Evolutionary conservation across 768 basidiomycete species (phyloP).

Genomic region (Phylloporus rhodoxanthus): DNA sequence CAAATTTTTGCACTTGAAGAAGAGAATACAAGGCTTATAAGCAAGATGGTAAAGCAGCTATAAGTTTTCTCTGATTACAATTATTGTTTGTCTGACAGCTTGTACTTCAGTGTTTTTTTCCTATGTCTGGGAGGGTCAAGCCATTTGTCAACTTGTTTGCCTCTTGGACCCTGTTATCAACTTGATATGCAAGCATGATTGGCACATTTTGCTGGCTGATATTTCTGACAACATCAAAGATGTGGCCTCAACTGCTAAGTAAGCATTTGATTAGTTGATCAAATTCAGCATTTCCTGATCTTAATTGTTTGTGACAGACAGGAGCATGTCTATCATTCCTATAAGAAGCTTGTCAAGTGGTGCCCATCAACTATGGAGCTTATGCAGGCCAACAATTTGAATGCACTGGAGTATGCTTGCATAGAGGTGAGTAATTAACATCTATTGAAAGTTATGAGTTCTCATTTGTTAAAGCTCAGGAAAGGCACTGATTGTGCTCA

Average conservation of each 20-base stretch:
- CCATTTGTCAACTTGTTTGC: slow-evolving; percentile 7
- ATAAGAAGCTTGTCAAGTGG: slow-evolving; percentile 8
- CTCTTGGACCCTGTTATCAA: not conserved
- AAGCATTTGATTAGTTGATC: not conserved
- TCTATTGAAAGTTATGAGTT: too few species aligned
- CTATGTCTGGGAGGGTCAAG: slow-evolving; percentile 3
- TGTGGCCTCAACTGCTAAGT: not conserved
- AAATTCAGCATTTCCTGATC: too few species aligned
- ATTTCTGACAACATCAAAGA: not conserved
- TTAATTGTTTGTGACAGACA: not conserved
- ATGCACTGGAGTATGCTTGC: not conserved
- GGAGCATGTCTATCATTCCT: not conserved
- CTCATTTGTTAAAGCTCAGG: slow-evolving; percentile 5
- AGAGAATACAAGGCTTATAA: too few species aligned
- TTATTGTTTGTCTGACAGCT: too few species aligned
- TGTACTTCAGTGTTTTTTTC: not conserved
- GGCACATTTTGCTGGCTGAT: not conserved
- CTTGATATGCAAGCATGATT: slow-evolving; percentile 7
- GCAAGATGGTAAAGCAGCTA: too few species aligned
- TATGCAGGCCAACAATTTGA: not conserved
- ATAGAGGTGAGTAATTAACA: slow-evolving; percentile 1
- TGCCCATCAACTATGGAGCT: slow-evolving; percentile 2
- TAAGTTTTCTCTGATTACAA: not conserved
- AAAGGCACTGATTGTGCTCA: slow-evolving; percentile 10
- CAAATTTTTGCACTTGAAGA: too few species aligned